Evolutionary conservation across 192 early-diverging fungal species (phyloP), one percentile per base, ranked within the genome.

Genomic region (Backusella westeae): DNA sequence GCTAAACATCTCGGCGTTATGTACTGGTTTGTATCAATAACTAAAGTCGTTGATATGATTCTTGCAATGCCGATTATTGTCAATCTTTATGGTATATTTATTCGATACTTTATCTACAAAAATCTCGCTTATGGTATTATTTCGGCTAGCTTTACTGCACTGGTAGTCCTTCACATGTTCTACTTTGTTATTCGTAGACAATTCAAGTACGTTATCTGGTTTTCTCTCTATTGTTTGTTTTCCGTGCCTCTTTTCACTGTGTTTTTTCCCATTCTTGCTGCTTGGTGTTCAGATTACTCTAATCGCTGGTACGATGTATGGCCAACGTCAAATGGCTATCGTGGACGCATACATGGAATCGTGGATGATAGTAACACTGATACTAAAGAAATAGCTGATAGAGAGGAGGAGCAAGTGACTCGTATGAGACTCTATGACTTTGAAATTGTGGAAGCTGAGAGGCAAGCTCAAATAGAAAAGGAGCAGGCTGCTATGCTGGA

Each of bases 301-400:
- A 71, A 78, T 35, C 59, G 63, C 38, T 83, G 82, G 82, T 83
- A 83, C 32, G 82, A 83, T 63, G 72, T 83, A 9, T 83, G 82
- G 82, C 76, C 76, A 34, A 83, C 78, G 0, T 23, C 35, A 15
- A 34, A 63, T 23, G 79, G 78, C 6, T 34, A 39, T 29, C 26
- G 42, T 53, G 75, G 46, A 14, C 75, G 82, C 26, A 26, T 80
- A 12, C 82, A 83, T 52, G 82, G 82, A 17, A 68, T 75, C 2
- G 49, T 80, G 34, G 82, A 83, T 35, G 23, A 71, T 15, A 59
- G 49, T 8, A 59, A 72, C 5, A 32, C 21, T 0, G 71, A 78
- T 17, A 38, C 49, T n/a, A 26, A 8, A 42, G 75, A 80, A 34
- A 68, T 73, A 53, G 41, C 34, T 6, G 53, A 69, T 7, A 49